These are phyloP conservation scores for Rhodotorula sp. DNA, from an alignment of 1,284 basidiomycete species.

Conservation along the genomic window DNA sequence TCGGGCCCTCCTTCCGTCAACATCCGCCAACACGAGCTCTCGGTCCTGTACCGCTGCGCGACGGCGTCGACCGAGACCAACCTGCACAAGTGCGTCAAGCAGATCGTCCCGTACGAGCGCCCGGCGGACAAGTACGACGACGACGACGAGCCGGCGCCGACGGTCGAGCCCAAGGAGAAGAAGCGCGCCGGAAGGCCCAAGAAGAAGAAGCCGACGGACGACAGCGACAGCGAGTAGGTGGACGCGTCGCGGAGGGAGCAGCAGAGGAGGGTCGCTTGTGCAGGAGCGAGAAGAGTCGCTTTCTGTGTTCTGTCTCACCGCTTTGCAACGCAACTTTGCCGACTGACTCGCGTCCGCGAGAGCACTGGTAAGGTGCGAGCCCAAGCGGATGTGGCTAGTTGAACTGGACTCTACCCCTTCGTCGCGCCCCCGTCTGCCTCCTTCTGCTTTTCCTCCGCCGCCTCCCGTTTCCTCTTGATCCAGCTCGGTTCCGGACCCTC, in stretches of 20 bases:
- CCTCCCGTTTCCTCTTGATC: constrained; percentile 11
- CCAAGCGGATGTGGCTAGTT: too few species aligned
- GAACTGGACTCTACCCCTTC: too few species aligned
- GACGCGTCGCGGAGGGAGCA: too few species aligned
- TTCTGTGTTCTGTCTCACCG: too few species aligned
- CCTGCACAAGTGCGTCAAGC: neutral
- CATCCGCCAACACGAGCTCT: constrained; percentile 1
- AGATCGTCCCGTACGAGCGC: constrained; percentile 12
- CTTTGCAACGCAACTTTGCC: too few species aligned
- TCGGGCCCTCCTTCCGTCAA: neutral
- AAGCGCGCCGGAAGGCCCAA: neutral
- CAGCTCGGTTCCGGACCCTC: constrained; percentile 35
- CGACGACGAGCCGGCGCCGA: neutral
- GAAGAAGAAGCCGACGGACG: neutral
- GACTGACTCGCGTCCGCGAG: too few species aligned
- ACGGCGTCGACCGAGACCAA: neutral
- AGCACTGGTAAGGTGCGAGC: too few species aligned
- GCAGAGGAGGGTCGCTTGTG: too few species aligned
- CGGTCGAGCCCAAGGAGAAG: neutral
- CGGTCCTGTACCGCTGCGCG: constrained; percentile 8
- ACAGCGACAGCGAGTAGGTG: too few species aligned
- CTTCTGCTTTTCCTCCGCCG: neutral
- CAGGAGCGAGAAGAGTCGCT: too few species aligned
- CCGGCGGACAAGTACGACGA: neutral
- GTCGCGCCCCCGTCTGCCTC: neutral